These are phyloP conservation scores for Sparassis latifolia DNA, from an alignment of 1,284 basidiomycete genomes.

Conservation along the genomic window DNA sequence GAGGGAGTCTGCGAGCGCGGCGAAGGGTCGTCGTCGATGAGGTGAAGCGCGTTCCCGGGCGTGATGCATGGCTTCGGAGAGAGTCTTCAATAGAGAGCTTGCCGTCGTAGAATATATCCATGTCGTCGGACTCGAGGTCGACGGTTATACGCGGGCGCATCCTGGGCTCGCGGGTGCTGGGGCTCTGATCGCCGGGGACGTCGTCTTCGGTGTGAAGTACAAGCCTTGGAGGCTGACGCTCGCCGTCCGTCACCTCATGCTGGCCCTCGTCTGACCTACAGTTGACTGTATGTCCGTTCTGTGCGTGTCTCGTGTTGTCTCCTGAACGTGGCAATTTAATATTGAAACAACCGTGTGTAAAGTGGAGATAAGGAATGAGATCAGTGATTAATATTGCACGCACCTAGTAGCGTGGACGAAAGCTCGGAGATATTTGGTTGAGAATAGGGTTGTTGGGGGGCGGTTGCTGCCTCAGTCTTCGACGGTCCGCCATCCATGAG, in stretches of 20 bases:
- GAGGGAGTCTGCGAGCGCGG: conserved; percentile 23
- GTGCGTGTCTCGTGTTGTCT: conserved; percentile 8
- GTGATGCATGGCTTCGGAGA: conserved; percentile 28
- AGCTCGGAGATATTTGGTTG: not conserved
- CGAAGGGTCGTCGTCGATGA: conserved; percentile 28
- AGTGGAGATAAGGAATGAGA: not conserved
- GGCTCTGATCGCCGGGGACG: not conserved
- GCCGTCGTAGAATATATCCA: conserved; percentile 18
- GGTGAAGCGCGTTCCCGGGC: conserved; percentile 29
- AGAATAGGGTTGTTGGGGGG: not conserved
- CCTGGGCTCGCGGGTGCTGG: conserved; percentile 1
- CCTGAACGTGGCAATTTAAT: conserved; percentile 8
- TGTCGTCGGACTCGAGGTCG: conserved; percentile 12
- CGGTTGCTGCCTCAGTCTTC: not conserved
- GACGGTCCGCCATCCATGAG: conserved; percentile 7
- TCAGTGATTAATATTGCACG: not conserved
- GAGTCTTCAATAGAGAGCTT: conserved; percentile 22
- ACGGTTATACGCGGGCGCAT: conserved; percentile 14
- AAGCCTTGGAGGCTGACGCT: too few relatives aligned
- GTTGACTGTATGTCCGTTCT: conserved; percentile 5
- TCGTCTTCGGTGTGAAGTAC: not conserved
- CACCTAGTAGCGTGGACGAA: not conserved
- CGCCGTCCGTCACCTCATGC: not conserved
- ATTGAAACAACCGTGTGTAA: not conserved
- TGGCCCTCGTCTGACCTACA: not conserved